A percentile compares a stretch with the other conserved stretches of the same genome.
phyloP scores from a whole-genome alignment of 805 yeast species.

The Isabelozyma pseudorhagii region DNA sequence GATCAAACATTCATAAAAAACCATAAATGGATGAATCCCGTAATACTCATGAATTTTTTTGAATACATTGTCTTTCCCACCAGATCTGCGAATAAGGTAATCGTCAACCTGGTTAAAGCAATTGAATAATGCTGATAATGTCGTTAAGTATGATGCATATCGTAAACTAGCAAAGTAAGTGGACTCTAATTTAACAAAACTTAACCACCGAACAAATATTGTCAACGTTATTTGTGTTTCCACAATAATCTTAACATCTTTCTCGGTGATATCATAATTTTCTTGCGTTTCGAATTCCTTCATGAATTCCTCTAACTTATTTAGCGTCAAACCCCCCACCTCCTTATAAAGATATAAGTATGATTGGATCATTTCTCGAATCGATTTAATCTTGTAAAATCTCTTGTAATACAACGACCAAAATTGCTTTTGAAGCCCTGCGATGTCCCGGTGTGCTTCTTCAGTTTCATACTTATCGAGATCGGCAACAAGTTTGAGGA shows the following conservation, averaged over 20 bases:
- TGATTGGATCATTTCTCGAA: constrained; percentile 10
- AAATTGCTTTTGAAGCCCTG: constrained; percentile 7
- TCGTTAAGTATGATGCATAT: constrained; percentile 21
- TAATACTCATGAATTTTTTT: constrained; percentile 5
- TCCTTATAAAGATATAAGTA: constrained; percentile 15
- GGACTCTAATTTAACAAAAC: constrained; percentile 22
- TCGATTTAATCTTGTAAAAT: constrained; percentile 4
- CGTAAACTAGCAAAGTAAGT: constrained; percentile 27
- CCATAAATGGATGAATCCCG: constrained; percentile 9
- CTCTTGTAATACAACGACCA: constrained; percentile 21
- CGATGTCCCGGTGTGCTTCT: constrained; percentile 5
- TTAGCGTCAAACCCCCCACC: constrained; percentile 6
- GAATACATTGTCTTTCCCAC: constrained; percentile 7
- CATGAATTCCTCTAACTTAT: not conserved
- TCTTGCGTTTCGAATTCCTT: not conserved
- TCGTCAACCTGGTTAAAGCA: constrained; percentile 18
- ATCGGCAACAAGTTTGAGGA: constrained; percentile 15
- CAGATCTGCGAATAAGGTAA: not conserved
- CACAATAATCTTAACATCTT: constrained; percentile 2
- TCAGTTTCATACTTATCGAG: not conserved
- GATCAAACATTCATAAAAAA: constrained; percentile 14
- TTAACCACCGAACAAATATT: constrained; percentile 21
- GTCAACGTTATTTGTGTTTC: constrained; percentile 13
- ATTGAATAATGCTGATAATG: constrained; percentile 21
- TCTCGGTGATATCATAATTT: not conserved